These are phyloP conservation scores for Oldenlandia corymbosa DNA, from an alignment of 257 asterid genomes.

Conservation along the genomic window DNA sequence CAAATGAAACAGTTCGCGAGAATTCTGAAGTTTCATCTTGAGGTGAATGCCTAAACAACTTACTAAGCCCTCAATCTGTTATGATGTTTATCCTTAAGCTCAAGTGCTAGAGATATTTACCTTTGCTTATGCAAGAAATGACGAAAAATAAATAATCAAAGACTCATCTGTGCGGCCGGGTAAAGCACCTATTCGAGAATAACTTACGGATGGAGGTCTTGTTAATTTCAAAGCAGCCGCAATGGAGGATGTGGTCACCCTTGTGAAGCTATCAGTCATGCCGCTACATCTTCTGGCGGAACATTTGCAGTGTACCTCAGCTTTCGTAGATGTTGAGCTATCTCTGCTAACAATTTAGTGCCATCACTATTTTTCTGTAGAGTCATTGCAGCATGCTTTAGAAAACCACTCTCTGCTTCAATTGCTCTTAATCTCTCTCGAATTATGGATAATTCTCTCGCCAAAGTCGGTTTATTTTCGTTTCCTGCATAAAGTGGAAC, in stretches of 20 bases:
- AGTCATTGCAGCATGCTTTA: constrained; percentile 78
- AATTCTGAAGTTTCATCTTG: not conserved
- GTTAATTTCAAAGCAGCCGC: not conserved
- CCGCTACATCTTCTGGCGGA: constrained; percentile 1
- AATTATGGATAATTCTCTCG: constrained; percentile 53
- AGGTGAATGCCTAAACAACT: not conserved
- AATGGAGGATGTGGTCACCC: not conserved
- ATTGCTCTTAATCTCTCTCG: constrained; percentile 66
- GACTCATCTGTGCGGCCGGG: not conserved
- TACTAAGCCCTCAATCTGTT: not conserved
- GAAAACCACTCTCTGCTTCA: constrained; percentile 82
- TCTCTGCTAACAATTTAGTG: constrained; percentile 62
- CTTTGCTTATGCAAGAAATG: not conserved
- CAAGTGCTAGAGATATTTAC: not conserved
- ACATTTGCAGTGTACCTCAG: constrained; percentile 36
- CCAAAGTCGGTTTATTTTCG: constrained; percentile 31
- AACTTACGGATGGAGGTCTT: not conserved
- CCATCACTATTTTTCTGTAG: constrained; percentile 70
- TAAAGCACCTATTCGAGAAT: no score
- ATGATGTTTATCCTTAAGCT: not conserved
- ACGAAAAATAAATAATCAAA: no score
- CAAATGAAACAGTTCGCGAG: not conserved
- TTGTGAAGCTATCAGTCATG: constrained; percentile 6
- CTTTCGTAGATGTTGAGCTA: constrained; percentile 65
- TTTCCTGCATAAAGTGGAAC: constrained; percentile 20